Evolutionary conservation across 2,329 filamentous ascomycete genomes (phyloP).

Genomic region (Apiospora pterosperma): DNA sequence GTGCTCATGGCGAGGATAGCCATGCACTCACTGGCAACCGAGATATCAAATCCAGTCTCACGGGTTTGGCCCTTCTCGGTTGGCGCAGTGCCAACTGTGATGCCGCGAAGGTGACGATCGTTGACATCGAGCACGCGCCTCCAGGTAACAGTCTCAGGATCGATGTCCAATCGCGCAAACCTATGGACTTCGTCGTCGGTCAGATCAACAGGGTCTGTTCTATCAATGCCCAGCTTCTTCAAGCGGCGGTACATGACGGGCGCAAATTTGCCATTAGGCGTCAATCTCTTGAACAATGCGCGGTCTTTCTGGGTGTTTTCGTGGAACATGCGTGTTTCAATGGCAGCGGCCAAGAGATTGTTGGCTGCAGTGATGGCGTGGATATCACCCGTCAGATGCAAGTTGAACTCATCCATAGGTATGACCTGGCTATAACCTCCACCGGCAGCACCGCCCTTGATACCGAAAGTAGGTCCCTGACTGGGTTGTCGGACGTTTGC

Average conservation of each 20-base stretch:
- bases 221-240: conserved; percentile 93
- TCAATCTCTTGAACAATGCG: conserved; percentile 80
- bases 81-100: conserved; percentile 82
- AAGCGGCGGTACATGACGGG: conserved; percentile 90
- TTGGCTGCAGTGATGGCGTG: conserved; percentile 97
- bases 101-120: conserved; percentile 84
- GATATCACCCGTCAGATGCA: conserved; percentile 96
- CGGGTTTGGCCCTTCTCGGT: conserved; percentile 89
- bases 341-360: conserved; percentile 92
- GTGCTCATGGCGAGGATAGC: conserved; percentile 94
- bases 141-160: conserved; percentile 97
- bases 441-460: conserved; percentile 96
- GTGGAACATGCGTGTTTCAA: conserved; percentile 98
- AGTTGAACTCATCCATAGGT: conserved; percentile 99
- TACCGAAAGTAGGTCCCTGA: conserved; percentile 96
- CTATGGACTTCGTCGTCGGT: conserved; percentile 83
- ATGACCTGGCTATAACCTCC: conserved; percentile 99
- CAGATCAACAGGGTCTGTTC: conserved; percentile 88
- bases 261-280: conserved; percentile 88
- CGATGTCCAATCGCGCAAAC: conserved; percentile 94
- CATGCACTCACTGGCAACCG: conserved; percentile 97
- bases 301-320: conserved; percentile 93
- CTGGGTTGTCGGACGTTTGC: conserved; percentile 97
- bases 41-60: conserved; percentile 95
- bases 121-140: conserved; percentile 94